Base-by-base conservation (phyloP, 164 flowering plant species). In the Sedum album region DNA sequence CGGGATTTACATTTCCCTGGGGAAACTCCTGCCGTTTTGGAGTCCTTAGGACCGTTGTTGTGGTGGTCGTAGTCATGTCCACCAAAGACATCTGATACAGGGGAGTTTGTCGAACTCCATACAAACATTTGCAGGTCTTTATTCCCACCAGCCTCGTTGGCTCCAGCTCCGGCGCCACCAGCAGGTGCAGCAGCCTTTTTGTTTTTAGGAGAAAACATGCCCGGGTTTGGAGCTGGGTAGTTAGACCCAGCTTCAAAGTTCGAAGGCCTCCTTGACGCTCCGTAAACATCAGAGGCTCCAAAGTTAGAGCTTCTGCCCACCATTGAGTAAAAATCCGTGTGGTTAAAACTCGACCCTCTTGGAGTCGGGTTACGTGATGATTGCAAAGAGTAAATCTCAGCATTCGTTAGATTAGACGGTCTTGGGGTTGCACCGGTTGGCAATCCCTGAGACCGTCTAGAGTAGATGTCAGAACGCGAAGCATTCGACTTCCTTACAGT, bases 61-160 rank as follows among this genome's bases (percentile, higher is more conserved):
- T 80, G 86, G 75, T 75, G 73, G 0, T 82, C 82, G 5, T 41
- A 36, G 30, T 33, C 70, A 55, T 38, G 42, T 4, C 60, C 71
- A 11, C 48, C 71, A 31, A 86, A 77, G 0, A 89, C 88, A 70
- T 92, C 97, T 0, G 97, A 92, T 23, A 88, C 96, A 1, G 98
- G 96, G 0, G 98, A 93, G 26, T 93, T 90, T 49, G 90, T 93
- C 1, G 96, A 88, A 65, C 98, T 90, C 98, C 98, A 93, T n/a
- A 93, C 96, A 78, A 93, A 93, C 98, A 93, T 93, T 61, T 93
- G 98, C 28, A 90, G 81, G 70, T 93, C 98, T 72, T 84, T 93
- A 0, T 84, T 87, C 0, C 76, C 82, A 23, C 76, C 90, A 2
- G 75, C 78, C 74, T 74, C 79, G 79, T 79, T 84, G 79, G 74